Evolutionary conservation across 768 basidiomycete genomes (phyloP), one percentile per base, ranked within the genome.

Genomic region (Tylopilus plumbeoviolaceoides): DNA sequence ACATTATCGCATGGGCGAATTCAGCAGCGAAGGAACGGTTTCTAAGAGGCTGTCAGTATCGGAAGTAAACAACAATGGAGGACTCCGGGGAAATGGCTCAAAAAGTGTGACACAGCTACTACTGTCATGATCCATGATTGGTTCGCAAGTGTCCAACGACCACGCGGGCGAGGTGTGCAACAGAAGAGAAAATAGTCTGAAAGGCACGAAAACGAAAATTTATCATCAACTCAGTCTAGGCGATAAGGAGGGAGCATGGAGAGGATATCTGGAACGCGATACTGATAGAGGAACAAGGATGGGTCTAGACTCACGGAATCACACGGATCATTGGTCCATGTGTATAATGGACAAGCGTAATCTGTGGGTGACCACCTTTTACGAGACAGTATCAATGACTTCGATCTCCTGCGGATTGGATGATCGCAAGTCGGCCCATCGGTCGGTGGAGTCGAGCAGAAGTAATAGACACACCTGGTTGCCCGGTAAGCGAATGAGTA

Each of bases 311-410:
- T 69, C 66, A 90, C 88, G n/a, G n/a, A n/a, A n/a, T n/a, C n/a
- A n/a, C n/a, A n/a, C n/a, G 78, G 43, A 77, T 73, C 9, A 75
- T 57, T 11, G 78, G 82, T 5, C 85, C 86, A 59, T 86, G 81
- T 28, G 80, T 75, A 63, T 91, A 92, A 62, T 92, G 89, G 0
- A 90, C 79, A 6, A 92, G 79, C 17, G 85, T 75, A n/a, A 91
- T 77, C 49, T 82, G 80, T 0, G 83, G 78, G 60, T 88, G 81
- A 0, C 88, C 87, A 27, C 87, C 88, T 64, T 87, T 89, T 40
- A 71, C 55, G 35, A 93, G 75, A 33, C 90, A 82, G 65, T 79
- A 92, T 7, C 87, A 82, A 73, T 65, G 1, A 91, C 77, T 71
- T 92, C 91, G 15, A 93, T 75, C 68, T 92, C 90, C 87, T 90